Evolutionary conservation across 148 eudicot species (phyloP), one percentile per base, ranked within the genome.

Genomic region (Fagopyrum homotropicum): DNA sequence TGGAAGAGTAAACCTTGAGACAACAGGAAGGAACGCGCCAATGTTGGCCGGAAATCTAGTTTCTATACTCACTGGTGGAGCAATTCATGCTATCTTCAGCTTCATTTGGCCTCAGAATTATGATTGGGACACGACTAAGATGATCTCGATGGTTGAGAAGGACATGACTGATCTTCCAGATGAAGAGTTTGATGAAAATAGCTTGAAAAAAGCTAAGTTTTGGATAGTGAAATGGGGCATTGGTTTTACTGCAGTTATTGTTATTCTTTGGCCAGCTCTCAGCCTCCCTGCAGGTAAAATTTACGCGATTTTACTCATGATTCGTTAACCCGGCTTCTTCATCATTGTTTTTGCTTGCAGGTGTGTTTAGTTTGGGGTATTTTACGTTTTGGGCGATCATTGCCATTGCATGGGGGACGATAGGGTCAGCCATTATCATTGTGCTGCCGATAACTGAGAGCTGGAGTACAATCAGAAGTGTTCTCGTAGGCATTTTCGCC

Each of bases 151-250:
- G 84, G 97, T 95, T n/a, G 98, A 95, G 82, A 89, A 85, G 77
- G 98, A 92, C 57, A 82, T 75, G 79, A 82, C 68, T 26, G 93
- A 89, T 6, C 47, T 95, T 60, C 89, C 96, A 1, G 80, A 66
- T 35, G 92, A 89, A 48, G 98, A 95, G 72, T 89, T 88, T 76
- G 85, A 79, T 61, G 98, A 92, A 79, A 89, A 87, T 75, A 95
- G 83, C 73, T 78, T 95, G 76, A 81, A 73, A 59, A 83, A 74
- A 76, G 97, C 98, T 5, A 92, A 89, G 81, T 8, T 79, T 9
- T 95, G 98, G 98, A 92, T 95, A 48, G 79, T 95, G 40, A 95
- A 86, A 88, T 92, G 98, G 98, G 98, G 98, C 12, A 77, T 95
- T 86, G 98, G 90, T 73, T 92, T 95, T 52, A 90, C 98, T 66